Conservation (phyloP, 495 filamentous ascomycete genomes). For the Hyaloscypha hepaticicola region DNA sequence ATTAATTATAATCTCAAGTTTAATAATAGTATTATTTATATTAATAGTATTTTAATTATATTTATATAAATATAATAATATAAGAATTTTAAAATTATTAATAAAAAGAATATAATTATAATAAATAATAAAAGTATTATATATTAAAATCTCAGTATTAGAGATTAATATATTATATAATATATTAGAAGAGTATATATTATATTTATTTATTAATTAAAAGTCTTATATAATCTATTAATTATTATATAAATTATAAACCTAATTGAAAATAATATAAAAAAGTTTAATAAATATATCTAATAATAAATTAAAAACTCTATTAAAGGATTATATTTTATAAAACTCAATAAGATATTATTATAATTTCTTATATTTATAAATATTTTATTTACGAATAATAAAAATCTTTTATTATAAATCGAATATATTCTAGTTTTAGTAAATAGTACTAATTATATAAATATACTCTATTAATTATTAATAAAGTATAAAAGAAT, state of each 20-base stretch:
- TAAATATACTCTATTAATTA: conserved; percentile 23
- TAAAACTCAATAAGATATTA: neutral
- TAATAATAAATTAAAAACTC: too few relatives aligned
- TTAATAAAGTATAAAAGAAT: conserved; percentile 27
- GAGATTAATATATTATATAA: too few relatives aligned
- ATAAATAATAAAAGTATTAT: too few relatives aligned
- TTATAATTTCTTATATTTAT: conserved; percentile 18
- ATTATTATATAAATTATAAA: too few relatives aligned
- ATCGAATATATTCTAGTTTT: conserved; percentile 26
- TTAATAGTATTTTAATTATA: neutral
- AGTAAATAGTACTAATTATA: neutral
- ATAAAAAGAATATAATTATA: too few relatives aligned
- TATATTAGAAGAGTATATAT: too few relatives aligned
- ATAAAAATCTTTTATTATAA: conserved; percentile 22
- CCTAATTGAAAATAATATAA: too few relatives aligned
- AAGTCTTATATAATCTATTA: too few relatives aligned
- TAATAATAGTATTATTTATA: conserved; percentile 3
- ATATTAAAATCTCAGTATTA: too few relatives aligned
- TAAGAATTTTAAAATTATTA: too few relatives aligned
- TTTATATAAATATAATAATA: neutral
- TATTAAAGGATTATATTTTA: neutral
- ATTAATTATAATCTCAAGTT: neutral
- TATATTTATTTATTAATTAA: too few relatives aligned
- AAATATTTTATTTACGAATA: conserved; percentile 25
- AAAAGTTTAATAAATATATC: too few relatives aligned